Conservation (phyloP, 2,329 filamentous ascomycete species). For the Penicillium sp. region DNA sequence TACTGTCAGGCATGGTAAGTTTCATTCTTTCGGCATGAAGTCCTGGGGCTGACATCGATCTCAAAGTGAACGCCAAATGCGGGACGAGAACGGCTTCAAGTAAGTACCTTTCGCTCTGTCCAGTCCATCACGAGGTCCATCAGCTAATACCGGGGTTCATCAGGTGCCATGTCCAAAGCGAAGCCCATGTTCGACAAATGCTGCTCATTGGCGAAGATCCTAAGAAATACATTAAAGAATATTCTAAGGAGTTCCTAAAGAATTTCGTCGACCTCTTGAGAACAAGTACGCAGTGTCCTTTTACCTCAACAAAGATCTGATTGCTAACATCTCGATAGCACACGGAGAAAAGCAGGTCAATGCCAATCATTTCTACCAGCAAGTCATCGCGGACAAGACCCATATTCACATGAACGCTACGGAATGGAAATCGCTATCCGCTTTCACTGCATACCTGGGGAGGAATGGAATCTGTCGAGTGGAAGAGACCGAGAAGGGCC, state of each 20-base stretch:
- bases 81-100: constrained; percentile 73
- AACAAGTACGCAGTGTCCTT: constrained; percentile 52
- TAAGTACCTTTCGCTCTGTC: neutral
- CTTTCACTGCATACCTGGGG: constrained; percentile 86
- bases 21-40: no score
- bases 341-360: constrained; percentile 91
- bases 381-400: constrained; percentile 84
- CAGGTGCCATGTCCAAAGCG: constrained; percentile 73
- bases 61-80: constrained; percentile 64
- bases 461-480: constrained; percentile 86
- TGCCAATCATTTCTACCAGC: constrained; percentile 92
- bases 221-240: constrained; percentile 80
- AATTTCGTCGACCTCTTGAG: constrained; percentile 78
- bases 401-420: constrained; percentile 96
- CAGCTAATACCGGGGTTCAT: neutral
- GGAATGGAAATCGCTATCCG: constrained; percentile 82
- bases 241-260: constrained; percentile 75
- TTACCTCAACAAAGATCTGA: neutral
- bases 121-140: neutral
- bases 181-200: constrained; percentile 89
- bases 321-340: constrained; percentile 32
- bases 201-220: constrained; percentile 84
- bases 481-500: constrained; percentile 81
- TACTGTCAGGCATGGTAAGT: constrained; percentile 62
- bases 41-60: neutral